Percentiles rank a stretch among this genome's conserved stretches.
Evolutionary conservation across 441 rosid genomes (phyloP).

Genomic region (Biscutella laevigata): DNA sequence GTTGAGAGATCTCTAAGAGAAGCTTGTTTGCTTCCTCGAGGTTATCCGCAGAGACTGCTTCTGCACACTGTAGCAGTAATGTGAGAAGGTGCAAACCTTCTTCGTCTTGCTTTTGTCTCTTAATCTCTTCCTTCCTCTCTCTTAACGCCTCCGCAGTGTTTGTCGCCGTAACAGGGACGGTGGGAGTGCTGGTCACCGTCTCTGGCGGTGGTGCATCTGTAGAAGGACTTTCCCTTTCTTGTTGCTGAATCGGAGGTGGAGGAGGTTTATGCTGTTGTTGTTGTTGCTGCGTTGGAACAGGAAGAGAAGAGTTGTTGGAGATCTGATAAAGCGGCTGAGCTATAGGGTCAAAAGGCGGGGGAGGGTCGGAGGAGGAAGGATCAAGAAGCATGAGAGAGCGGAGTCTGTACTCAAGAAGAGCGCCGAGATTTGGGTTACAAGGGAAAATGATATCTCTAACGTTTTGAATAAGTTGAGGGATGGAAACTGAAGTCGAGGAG

Average conservation of each 20-base stretch:
- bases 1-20: constrained; percentile 79
- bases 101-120: constrained; percentile 76
- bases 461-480: constrained; percentile 91
- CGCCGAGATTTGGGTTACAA: constrained; percentile 84
- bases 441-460: constrained; percentile 88
- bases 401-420: constrained; percentile 76
- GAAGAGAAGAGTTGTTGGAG: constrained; percentile 21
- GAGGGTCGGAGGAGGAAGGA: constrained; percentile 29
- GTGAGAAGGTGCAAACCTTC: constrained; percentile 85
- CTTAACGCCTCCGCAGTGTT: constrained; percentile 27
- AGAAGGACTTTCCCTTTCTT: constrained; percentile 35
- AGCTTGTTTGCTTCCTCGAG: constrained; percentile 82
- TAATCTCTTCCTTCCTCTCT: constrained; percentile 64
- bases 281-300: constrained; percentile 5
- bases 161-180: not conserved
- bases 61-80: constrained; percentile 89
- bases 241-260: constrained; percentile 18
- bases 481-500: constrained; percentile 59
- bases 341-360: not conserved
- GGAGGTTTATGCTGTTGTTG: constrained; percentile 10
- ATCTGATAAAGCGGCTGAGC: constrained; percentile 11
- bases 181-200: constrained; percentile 27
- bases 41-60: constrained; percentile 79
- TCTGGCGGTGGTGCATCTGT: constrained; percentile 30
- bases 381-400: constrained; percentile 52